Percentiles rank a stretch among this genome's conserved stretches.
phyloP scores from a whole-genome alignment of 2,329 filamentous ascomycete genomes.

The Venturia aucupariae region DNA sequence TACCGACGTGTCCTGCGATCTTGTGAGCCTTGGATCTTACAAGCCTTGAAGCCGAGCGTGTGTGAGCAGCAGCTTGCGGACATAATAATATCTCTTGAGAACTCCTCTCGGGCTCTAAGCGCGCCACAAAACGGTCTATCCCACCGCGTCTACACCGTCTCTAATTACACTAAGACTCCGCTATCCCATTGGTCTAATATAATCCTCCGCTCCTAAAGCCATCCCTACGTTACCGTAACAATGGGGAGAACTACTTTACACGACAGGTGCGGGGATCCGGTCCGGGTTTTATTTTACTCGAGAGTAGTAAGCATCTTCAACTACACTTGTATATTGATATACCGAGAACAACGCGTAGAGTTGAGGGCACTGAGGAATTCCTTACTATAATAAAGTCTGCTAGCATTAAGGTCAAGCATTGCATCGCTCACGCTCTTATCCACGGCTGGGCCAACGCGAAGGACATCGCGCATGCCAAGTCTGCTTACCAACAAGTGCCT shows the following conservation, averaged over 20 bases:
- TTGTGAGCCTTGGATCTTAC: background rate
- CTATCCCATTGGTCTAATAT: background rate
- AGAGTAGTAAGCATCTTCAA: too few species aligned
- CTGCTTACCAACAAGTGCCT: conserved; percentile 71
- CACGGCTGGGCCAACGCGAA: conserved; percentile 88
- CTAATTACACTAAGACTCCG: background rate
- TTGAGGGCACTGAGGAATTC: conserved; percentile 59
- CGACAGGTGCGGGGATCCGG: too few species aligned
- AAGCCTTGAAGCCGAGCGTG: too few species aligned
- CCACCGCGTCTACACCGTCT: background rate
- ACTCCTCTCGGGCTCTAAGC: too few species aligned
- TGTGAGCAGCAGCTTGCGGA: background rate
- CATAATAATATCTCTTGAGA: too few species aligned
- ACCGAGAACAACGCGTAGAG: too few species aligned
- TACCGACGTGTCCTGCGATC: background rate
- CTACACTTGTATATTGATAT: too few species aligned
- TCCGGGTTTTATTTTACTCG: too few species aligned
- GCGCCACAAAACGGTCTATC: background rate
- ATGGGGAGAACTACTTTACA: too few species aligned
- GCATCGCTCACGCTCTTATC: conserved; percentile 97
- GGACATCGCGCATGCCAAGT: conserved; percentile 67
- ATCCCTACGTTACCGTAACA: too few species aligned
- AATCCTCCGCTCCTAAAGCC: too few species aligned
- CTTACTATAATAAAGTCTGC: conserved; percentile 66
- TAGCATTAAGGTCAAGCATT: conserved; percentile 79